phyloP scores from a whole-genome alignment of 306 rosid genomes.

The Sechiopsis laciniata region DNA sequence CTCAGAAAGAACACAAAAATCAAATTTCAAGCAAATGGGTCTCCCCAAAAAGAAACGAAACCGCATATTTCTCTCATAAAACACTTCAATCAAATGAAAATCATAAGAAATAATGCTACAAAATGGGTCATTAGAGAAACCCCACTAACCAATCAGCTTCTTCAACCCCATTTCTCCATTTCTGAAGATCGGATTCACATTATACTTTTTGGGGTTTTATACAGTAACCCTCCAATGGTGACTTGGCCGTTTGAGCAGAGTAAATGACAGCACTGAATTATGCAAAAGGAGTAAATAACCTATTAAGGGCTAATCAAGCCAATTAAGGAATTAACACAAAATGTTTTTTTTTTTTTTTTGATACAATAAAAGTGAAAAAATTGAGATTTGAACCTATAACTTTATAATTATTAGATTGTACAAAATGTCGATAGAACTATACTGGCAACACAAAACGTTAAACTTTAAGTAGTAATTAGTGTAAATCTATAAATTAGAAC shows the following conservation, averaged over 20 bases:
- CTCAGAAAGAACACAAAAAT: slow-evolving; percentile 20
- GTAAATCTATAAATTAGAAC: background rate
- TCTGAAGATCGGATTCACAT: slow-evolving; percentile 14
- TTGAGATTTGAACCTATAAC: too few relatives aligned
- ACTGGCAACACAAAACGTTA: too few relatives aligned
- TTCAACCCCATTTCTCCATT: background rate
- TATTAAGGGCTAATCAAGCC: background rate
- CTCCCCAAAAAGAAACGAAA: slow-evolving; percentile 27
- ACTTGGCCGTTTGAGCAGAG: slow-evolving; percentile 34
- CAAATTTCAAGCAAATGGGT: slow-evolving; percentile 36
- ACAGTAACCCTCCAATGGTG: slow-evolving; percentile 23
- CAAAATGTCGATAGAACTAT: too few relatives aligned
- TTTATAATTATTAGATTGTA: too few relatives aligned
- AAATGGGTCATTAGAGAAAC: slow-evolving; percentile 26
- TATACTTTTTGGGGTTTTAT: slow-evolving; percentile 10
- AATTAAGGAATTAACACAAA: slow-evolving; percentile 11
- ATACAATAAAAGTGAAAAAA: too few relatives aligned
- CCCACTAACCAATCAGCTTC: slow-evolving; percentile 32
- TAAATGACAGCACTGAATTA: slow-evolving; percentile 15
- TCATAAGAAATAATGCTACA: slow-evolving; percentile 31
- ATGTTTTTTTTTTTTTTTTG: too few relatives aligned
- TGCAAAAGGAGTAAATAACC: slow-evolving; percentile 13
- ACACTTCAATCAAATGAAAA: slow-evolving; percentile 31
- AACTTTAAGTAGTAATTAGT: background rate
- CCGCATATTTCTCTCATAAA: slow-evolving; percentile 16